Base-by-base conservation (phyloP, 805 yeast species). In the Candida orba region DNA sequence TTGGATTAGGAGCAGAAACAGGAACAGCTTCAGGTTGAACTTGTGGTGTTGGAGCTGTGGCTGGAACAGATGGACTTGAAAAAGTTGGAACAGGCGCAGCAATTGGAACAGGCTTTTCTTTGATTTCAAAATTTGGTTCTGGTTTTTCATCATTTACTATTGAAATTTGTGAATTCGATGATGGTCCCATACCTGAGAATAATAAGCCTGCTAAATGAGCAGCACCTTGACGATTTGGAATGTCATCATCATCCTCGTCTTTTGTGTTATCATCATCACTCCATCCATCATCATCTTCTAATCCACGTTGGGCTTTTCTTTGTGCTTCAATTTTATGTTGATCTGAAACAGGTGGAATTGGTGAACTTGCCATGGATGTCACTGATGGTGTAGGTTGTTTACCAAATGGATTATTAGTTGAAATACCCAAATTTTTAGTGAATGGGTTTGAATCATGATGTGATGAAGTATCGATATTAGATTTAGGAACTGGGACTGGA, bases 241-340 rank as follows among this genome's bases (percentile, higher is more conserved):
- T 42, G 4, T 65, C 71, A 42, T 67, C 70, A 46, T 60, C 66
- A 34, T 53, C 62, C 35, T 53, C 44, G 22, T 48, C 51, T 34
- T 59, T 65, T 5, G 14, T 13, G 13, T 27, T 13, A 41, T 62
- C 67, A 24, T 62, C 58, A 25, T 50, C 55, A 60, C 66, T 59
- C 47, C 62, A 63, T 45, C 60, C 67, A 42, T 64, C 66, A 40
- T 60, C 62, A 40, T 57, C 62, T 25, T 57, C 66, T 30, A 62
- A 44, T 15, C 73, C 72, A 61, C 90, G 71, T 59, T 84, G 91
- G 8, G 85, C 76, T 24, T 75, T 78, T 62, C 93, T 71, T 61
- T 84, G 90, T 3, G 81, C 82, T 44, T 79, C 82, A 25, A 84
- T 76, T 47, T 78, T 76, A 48, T 69, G 76, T 48, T 75, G 65